Percentiles rank a stretch among this genome's conserved stretches.
Evolutionary conservation across 257 asterid genomes (phyloP).

Genomic region (Penstemon newberryi): DNA sequence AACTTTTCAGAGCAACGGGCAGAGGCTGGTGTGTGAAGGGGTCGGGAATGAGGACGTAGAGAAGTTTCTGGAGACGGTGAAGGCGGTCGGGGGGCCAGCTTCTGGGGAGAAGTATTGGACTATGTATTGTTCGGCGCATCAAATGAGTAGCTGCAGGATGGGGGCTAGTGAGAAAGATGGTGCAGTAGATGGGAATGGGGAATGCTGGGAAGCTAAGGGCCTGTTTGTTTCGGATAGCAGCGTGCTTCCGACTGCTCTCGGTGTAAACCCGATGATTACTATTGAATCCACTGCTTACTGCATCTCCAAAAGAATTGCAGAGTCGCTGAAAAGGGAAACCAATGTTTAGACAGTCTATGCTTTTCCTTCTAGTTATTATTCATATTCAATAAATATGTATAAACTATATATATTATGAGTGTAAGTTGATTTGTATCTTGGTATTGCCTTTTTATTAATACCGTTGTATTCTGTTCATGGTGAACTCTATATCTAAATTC

Average conservation of each 20-base stretch:
- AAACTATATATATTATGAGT: no score
- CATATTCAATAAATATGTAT: no score
- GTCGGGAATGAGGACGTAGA: conserved; percentile 50
- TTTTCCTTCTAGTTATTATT: no score
- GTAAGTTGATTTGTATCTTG: no score
- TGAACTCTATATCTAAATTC: no score
- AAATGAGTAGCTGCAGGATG: conserved; percentile 89
- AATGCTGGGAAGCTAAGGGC: conserved; percentile 87
- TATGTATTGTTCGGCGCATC: conserved; percentile 78
- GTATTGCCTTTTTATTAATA: no score
- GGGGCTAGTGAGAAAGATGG: conserved; percentile 67
- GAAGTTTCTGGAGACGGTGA: conserved; percentile 63
- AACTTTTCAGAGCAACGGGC: conserved; percentile 79
- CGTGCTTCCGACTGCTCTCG: conserved; percentile 75
- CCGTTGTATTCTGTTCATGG: no score
- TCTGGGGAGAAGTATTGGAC: conserved; percentile 56
- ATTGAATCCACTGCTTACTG: conserved; percentile 82
- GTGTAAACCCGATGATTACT: conserved; percentile 90
- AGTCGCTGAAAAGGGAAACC: conserved; percentile 30
- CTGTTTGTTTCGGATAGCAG: conserved; percentile 86
- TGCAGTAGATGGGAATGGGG: conserved; percentile 79
- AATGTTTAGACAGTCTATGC: background rate
- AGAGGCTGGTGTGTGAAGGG: conserved; percentile 54
- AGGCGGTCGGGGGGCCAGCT: conserved; percentile 56
- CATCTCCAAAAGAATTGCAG: conserved; percentile 59